Base-by-base conservation (phyloP, 345 rosid genomes). In the Pseudoturritis turrita region DNA sequence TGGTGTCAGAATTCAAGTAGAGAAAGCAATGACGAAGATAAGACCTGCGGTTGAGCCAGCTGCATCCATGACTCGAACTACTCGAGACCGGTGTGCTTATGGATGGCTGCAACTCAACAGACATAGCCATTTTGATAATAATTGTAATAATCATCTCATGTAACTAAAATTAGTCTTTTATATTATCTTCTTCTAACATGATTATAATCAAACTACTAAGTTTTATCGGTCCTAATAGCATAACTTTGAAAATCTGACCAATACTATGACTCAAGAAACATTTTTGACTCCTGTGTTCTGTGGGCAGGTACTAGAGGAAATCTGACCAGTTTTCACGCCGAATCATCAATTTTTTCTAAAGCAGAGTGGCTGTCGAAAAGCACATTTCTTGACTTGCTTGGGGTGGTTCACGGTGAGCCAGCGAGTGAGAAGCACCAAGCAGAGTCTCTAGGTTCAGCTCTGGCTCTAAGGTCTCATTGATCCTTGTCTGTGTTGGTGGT, bases 91-190 rank as follows among this genome's bases (percentile, higher is more conserved):
- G 18, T 86, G 94, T 77, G 96, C 89, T 10, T 95, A 83, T 68
- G 98, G 97, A 31, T 91, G 98, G 99, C 65, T 95, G 12, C 89
- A 74, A 71, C 71, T 94, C n/a, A 25, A 62, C 79, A 45, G 71
- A 70, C 71, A 70, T 76, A 62, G 46, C 71, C 41, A 55, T 76
- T 31, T 70, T n/a, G n/a, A n/a, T n/a, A n/a, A n/a, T n/a, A 45
- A 21, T 62, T 37, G 26, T 69, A 54, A 44, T 62, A 40, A 44
- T 54, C 65, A 57, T 56, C 77, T 10, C 60, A 58, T 74, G 68
- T 67, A 66, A 60, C 6, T 58, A 58, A 49, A 33, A 49, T 50
- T 23, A 33, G 11, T 55, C 56, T 23, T 58, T 66, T 15, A 58
- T 67, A 59, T 37, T 5, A 50, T 46, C 22, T 52, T 62, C 17